phyloP scores from a whole-genome alignment of 2,329 filamentous ascomycete species.

The Exophiala bonariae region DNA sequence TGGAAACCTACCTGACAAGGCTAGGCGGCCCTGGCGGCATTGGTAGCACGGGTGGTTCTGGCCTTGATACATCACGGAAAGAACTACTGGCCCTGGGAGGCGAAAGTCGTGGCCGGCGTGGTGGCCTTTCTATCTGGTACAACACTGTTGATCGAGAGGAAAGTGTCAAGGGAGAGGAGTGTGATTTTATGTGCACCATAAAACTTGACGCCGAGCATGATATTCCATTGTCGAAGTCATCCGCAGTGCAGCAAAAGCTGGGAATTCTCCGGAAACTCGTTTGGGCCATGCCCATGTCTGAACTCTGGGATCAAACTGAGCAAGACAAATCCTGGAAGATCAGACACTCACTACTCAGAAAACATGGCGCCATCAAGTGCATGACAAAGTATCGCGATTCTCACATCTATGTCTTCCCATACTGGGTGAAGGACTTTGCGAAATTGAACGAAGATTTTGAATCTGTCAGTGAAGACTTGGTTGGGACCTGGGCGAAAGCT shows the following conservation, averaged over 20 bases:
- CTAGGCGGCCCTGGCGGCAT: slow-evolving; percentile 63
- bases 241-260: slow-evolving; percentile 57
- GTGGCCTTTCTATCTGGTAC: slow-evolving; percentile 88
- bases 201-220: slow-evolving; percentile 57
- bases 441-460: slow-evolving; percentile 78
- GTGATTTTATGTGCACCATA: slow-evolving; percentile 82
- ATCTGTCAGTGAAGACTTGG: slow-evolving; percentile 84
- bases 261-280: slow-evolving; percentile 60
- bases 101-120: slow-evolving; percentile 63
- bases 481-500: slow-evolving; percentile 95
- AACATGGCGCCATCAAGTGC: slow-evolving; percentile 75
- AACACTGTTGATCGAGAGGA: slow-evolving; percentile 72
- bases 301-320: slow-evolving; percentile 78
- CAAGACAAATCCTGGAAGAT: slow-evolving; percentile 65
- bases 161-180: slow-evolving; percentile 84
- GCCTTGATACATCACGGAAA: slow-evolving; percentile 41
- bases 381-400: slow-evolving; percentile 83
- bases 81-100: slow-evolving; percentile 52
- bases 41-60: slow-evolving; percentile 44
- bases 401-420: slow-evolving; percentile 91
- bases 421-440: slow-evolving; percentile 86
- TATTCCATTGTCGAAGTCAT: slow-evolving; percentile 57
- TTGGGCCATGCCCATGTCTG: slow-evolving; percentile 85
- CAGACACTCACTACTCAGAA: slow-evolving; percentile 72
- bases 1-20: slow-evolving; percentile 91